Percentiles rank a stretch among this genome's conserved stretches.
phyloP scores from a whole-genome alignment of 257 asterid genomes.

The Solanum habrochaites region DNA sequence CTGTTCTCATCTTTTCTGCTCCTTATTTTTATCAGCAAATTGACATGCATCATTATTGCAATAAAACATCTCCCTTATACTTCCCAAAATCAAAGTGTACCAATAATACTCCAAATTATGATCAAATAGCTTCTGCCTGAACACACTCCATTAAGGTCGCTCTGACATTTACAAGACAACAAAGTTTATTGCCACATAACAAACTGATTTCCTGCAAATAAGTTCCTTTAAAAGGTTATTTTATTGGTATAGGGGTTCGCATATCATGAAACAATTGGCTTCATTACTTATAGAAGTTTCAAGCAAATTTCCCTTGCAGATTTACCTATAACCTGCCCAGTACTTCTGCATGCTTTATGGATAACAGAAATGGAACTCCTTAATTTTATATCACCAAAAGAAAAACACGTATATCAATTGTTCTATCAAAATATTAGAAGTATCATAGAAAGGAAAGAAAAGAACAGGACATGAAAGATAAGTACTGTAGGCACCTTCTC shows the following conservation, averaged over 20 bases:
- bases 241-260: not conserved
- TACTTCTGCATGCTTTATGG: not conserved
- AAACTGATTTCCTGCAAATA: not conserved
- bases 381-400: not conserved
- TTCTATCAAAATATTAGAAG: not conserved
- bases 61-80: not conserved
- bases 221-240: not conserved
- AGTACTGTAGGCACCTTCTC: conserved; percentile 49
- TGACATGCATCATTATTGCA: not conserved
- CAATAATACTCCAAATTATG: not conserved
- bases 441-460: not conserved
- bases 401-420: not conserved
- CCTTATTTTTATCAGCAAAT: not conserved
- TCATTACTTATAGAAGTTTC: not conserved
- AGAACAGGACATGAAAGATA: not conserved
- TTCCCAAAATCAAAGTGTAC: not conserved
- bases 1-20: not conserved
- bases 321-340: not conserved
- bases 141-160: not conserved
- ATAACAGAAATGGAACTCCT: not conserved
- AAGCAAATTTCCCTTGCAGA: not conserved
- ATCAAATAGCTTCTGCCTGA: not conserved
- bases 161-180: not conserved
- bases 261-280: not conserved
- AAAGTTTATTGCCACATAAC: not conserved